Conservation (phyloP, 441 rosid species). For the Adansonia madagascariensis region DNA sequence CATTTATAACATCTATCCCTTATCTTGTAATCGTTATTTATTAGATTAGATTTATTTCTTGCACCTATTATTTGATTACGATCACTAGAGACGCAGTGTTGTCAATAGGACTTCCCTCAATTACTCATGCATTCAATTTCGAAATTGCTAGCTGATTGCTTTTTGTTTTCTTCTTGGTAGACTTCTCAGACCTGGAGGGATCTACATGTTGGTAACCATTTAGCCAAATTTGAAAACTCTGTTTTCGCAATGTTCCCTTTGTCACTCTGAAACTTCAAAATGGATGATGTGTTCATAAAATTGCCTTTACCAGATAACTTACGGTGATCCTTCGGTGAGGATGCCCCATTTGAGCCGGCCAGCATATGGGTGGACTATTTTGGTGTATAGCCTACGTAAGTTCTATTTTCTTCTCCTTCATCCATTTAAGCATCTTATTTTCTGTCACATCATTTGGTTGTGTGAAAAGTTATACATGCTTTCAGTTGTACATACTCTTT, state of each 20-base stretch:
- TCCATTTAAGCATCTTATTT: constrained; percentile 4
- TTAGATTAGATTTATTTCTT: background rate
- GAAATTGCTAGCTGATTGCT: constrained; percentile 20
- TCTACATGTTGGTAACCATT: constrained; percentile 78
- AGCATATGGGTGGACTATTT: constrained; percentile 67
- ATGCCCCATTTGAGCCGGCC: constrained; percentile 74
- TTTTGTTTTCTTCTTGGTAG: constrained; percentile 42
- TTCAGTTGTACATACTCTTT: background rate
- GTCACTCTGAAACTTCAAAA: constrained; percentile 23
- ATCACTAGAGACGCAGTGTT: background rate
- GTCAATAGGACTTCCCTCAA: background rate
- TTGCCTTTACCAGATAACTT: constrained; percentile 65
- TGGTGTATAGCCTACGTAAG: constrained; percentile 79
- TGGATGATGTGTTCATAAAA: constrained; percentile 17
- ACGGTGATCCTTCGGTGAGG: constrained; percentile 88
- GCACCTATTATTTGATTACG: background rate
- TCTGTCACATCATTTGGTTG: background rate
- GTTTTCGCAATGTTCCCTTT: constrained; percentile 18
- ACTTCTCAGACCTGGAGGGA: constrained; percentile 87
- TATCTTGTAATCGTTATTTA: background rate
- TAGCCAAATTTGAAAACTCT: constrained; percentile 30
- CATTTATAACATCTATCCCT: constrained; percentile 17
- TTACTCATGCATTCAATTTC: background rate
- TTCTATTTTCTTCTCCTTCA: constrained; percentile 18
- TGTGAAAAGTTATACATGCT: background rate